Evolutionary conservation across 2,329 filamentous ascomycete species (phyloP).

Genomic region (Neofusicoccum ribis): DNA sequence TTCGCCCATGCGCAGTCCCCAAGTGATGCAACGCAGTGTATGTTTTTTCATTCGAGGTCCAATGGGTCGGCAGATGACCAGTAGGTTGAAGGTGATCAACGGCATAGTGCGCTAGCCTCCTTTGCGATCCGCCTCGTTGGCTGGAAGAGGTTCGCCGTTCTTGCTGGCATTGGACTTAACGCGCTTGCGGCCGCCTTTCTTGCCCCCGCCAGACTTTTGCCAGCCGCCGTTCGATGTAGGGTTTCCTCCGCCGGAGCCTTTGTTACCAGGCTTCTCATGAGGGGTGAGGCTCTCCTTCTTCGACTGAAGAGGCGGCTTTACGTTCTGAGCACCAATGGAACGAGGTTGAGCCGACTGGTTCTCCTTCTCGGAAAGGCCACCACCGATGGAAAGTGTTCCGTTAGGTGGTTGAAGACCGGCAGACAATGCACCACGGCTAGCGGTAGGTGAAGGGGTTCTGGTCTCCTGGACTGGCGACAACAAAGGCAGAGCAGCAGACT

Average conservation of each 20-base stretch:
- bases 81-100: background rate
- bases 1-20: background rate
- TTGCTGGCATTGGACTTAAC: slow-evolving; percentile 33
- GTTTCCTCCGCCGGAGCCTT: background rate
- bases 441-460: slow-evolving; percentile 68
- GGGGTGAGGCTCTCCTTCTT: slow-evolving; percentile 25
- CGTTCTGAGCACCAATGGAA: background rate
- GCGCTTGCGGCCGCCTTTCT: slow-evolving; percentile 34
- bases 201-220: slow-evolving; percentile 20
- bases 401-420: slow-evolving; percentile 28
- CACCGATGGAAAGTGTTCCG: slow-evolving; percentile 18
- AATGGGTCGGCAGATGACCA: background rate
- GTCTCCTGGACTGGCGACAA: slow-evolving; percentile 75
- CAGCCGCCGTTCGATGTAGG: slow-evolving; percentile 6
- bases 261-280: slow-evolving; percentile 26
- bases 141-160: slow-evolving; percentile 41
- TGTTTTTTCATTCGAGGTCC: background rate
- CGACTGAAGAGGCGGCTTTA: background rate
- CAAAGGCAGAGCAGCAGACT: slow-evolving; percentile 50
- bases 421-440: slow-evolving; percentile 51
- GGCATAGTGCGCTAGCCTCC: slow-evolving; percentile 37
- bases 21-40: slow-evolving; percentile 8
- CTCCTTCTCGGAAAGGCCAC: background rate
- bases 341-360: background rate
- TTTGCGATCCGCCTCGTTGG: slow-evolving; percentile 47